phyloP scores from a whole-genome alignment of 108 stramenopile species.

The Seminavis robusta region DNA sequence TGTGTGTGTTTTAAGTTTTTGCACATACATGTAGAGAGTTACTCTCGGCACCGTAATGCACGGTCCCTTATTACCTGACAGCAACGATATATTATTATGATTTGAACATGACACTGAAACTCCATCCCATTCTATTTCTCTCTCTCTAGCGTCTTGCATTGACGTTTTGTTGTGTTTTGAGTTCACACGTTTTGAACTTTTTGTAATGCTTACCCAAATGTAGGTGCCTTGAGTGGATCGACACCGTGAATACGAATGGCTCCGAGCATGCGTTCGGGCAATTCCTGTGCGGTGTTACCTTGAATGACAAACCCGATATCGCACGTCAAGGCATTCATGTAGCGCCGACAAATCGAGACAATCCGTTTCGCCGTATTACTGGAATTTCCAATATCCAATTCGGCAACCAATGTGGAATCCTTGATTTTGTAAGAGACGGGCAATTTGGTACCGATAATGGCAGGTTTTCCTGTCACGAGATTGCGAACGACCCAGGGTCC shows the following conservation, averaged over 20 bases:
- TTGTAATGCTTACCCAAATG: too few species aligned
- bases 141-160: too few species aligned
- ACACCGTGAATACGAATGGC: slow-evolving; percentile 75
- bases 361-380: slow-evolving; percentile 59
- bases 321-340: slow-evolving; percentile 72
- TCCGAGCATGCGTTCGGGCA: slow-evolving; percentile 87
- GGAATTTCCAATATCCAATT: slow-evolving; percentile 75
- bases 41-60: too few species aligned
- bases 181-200: too few species aligned
- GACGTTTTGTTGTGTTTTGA: too few species aligned
- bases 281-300: slow-evolving; percentile 60
- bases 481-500: slow-evolving; percentile 86
- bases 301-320: slow-evolving; percentile 89
- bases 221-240: slow-evolving; percentile 59
- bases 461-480: slow-evolving; percentile 81
- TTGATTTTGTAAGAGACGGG: slow-evolving; percentile 36
- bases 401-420: slow-evolving; percentile 39
- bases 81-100: too few species aligned
- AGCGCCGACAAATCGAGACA: slow-evolving; percentile 72
- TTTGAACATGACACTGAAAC: too few species aligned
- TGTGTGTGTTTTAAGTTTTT: too few species aligned
- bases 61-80: too few species aligned
- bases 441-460: slow-evolving; percentile 79
- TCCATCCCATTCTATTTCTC: too few species aligned
- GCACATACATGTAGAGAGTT: too few species aligned